These are phyloP conservation scores for Atkinsonella texensis DNA, from an alignment of 2,329 filamentous ascomycete genomes.

Conservation along the genomic window DNA sequence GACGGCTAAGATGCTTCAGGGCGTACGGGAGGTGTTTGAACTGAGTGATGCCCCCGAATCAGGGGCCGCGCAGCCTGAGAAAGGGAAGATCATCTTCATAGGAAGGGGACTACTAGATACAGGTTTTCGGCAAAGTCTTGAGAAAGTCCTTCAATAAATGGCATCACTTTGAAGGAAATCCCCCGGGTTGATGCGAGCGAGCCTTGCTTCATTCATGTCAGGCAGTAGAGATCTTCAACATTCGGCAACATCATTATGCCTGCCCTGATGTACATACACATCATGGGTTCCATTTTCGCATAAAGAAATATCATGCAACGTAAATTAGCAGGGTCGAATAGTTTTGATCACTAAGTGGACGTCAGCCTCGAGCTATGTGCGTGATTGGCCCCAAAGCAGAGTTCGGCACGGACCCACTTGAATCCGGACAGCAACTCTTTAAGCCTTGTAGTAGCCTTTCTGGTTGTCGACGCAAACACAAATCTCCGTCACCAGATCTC, in stretches of 20 bases:
- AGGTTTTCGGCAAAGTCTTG: slow-evolving; percentile 37
- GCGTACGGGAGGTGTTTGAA: slow-evolving; percentile 88
- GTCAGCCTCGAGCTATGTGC: slow-evolving; percentile 11
- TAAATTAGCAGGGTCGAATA: no score
- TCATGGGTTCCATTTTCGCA: no score
- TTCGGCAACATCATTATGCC: no score
- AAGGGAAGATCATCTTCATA: slow-evolving; percentile 53
- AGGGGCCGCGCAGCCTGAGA: slow-evolving; percentile 14
- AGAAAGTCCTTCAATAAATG: slow-evolving; percentile 13
- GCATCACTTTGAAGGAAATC: not conserved
- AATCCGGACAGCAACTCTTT: slow-evolving; percentile 20
- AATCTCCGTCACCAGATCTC: not conserved
- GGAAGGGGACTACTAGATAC: slow-evolving; percentile 41
- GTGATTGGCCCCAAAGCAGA: slow-evolving; percentile 17
- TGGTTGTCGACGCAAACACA: slow-evolving; percentile 7
- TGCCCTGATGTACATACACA: no score
- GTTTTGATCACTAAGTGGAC: not conserved
- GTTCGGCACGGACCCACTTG: slow-evolving; percentile 29
- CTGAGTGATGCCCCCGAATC: slow-evolving; percentile 52
- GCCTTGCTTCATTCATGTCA: not conserved
- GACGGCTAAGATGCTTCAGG: slow-evolving; percentile 67
- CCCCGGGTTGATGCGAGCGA: not conserved
- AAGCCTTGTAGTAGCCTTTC: slow-evolving; percentile 14
- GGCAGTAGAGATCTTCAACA: no score
- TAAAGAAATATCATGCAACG: no score